Base-by-base conservation (phyloP, 495 filamentous ascomycete species). In the Penicillium crystallinum region DNA sequence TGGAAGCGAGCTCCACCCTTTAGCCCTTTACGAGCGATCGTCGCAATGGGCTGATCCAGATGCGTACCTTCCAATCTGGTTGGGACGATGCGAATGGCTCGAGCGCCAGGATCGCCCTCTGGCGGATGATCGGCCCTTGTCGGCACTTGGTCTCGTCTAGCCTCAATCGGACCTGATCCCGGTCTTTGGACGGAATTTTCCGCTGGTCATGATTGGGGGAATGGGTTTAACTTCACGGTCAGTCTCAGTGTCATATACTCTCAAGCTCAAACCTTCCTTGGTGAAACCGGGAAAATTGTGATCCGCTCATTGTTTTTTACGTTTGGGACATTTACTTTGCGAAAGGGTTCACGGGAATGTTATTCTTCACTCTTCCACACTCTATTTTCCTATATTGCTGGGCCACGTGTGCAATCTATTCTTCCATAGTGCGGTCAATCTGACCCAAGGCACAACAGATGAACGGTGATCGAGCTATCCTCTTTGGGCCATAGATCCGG, bases 1-100 rank as follows among this genome's bases (percentile, higher is more conserved):
- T 65, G 62, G 62, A 63, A 65, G 62, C 62, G 62, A 65, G 49
- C 38, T 54, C 62, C 62, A 65, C 62, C 48, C 22, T 60, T 51
- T 56, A 47, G 45, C 49, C 49, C 27, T 54, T 56, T 58, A 41
- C 42, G 43, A 31, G 53, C 50, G 62, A 64, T 62, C 62, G 53
- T 53, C 53, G 59, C n/a, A n/a, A n/a, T n/a, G n/a, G n/a, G n/a
- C n/a, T n/a, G n/a, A n/a, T n/a, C n/a, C n/a, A n/a, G n/a, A n/a
- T n/a, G n/a, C n/a, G n/a, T n/a, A n/a, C n/a, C n/a, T n/a, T n/a
- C n/a, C n/a, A n/a, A n/a, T n/a, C n/a, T n/a, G n/a, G n/a, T n/a
- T n/a, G n/a, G n/a, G n/a, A n/a, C n/a, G n/a, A n/a, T n/a, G n/a
- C n/a, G n/a, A n/a, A 51, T 44, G 46, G 44, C 56, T 55, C 56